phyloP scores from a whole-genome alignment of 2,329 filamentous ascomycete genomes.

The Trichoderma sp. region DNA sequence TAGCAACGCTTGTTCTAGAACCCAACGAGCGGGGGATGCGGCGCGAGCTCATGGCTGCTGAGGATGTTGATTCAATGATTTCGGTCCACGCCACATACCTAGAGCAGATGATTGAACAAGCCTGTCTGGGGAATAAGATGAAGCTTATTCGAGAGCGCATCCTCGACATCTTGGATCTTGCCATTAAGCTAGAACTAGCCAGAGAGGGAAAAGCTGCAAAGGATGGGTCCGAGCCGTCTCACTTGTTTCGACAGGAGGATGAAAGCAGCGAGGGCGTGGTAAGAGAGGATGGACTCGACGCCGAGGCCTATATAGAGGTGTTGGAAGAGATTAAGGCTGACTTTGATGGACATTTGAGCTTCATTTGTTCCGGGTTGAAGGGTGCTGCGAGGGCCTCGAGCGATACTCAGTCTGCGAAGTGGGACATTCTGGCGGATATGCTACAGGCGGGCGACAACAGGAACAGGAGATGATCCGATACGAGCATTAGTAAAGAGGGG shows the following conservation, averaged over 20 bases:
- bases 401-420: slow-evolving; percentile 57
- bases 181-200: slow-evolving; percentile 64
- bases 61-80: slow-evolving; percentile 81
- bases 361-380: slow-evolving; percentile 69
- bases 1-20: slow-evolving; percentile 69
- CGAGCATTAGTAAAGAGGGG: background rate
- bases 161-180: slow-evolving; percentile 73
- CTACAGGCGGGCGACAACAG: slow-evolving; percentile 52
- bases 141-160: slow-evolving; percentile 69
- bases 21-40: slow-evolving; percentile 57
- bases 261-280: slow-evolving; percentile 34
- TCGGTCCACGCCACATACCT: slow-evolving; percentile 63
- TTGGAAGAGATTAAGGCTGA: slow-evolving; percentile 58
- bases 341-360: slow-evolving; percentile 64
- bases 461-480: slow-evolving; percentile 22
- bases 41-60: slow-evolving; percentile 54
- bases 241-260: slow-evolving; percentile 30
- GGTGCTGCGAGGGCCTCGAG: slow-evolving; percentile 72
- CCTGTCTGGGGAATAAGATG: slow-evolving; percentile 66
- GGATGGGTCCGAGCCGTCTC: slow-evolving; percentile 1
- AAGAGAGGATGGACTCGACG: slow-evolving; percentile 32
- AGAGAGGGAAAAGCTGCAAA: slow-evolving; percentile 37
- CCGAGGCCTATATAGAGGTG: slow-evolving; percentile 48
- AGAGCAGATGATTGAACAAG: slow-evolving; percentile 60
- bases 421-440: slow-evolving; percentile 81